These are phyloP conservation scores for Gastrolobium villosum DNA, from an alignment of 306 rosid genomes.

Conservation along the genomic window DNA sequence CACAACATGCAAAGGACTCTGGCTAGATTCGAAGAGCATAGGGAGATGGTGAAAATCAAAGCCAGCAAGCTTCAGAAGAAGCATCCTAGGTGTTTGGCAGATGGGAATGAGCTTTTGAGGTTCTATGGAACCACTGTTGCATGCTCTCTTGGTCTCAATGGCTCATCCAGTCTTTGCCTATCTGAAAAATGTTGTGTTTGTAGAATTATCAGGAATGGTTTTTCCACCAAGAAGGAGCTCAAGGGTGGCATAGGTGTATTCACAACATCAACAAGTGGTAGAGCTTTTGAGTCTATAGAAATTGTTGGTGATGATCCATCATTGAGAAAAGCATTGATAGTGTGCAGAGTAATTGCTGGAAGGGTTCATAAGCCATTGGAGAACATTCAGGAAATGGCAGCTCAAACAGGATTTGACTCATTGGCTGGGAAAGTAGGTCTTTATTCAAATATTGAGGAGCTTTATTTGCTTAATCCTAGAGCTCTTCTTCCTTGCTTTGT, in stretches of 20 bases:
- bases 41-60: slow-evolving; percentile 75
- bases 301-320: slow-evolving; percentile 29
- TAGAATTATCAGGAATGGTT: slow-evolving; percentile 75
- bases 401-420: slow-evolving; percentile 88
- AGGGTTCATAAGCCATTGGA: slow-evolving; percentile 92
- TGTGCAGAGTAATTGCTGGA: slow-evolving; percentile 97
- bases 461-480: slow-evolving; percentile 83
- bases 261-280: slow-evolving; percentile 82
- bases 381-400: slow-evolving; percentile 77
- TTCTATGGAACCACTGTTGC: slow-evolving; percentile 72
- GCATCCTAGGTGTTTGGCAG: slow-evolving; percentile 84
- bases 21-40: slow-evolving; percentile 75
- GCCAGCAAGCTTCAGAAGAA: slow-evolving; percentile 86
- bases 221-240: slow-evolving; percentile 72
- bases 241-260: slow-evolving; percentile 80
- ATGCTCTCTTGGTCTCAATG: slow-evolving; percentile 71
- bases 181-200: slow-evolving; percentile 75
- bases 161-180: slow-evolving; percentile 70
- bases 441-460: slow-evolving; percentile 91
- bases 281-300: slow-evolving; percentile 63
- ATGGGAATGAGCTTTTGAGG: slow-evolving; percentile 83
- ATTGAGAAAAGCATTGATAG: slow-evolving; percentile 74
- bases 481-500: slow-evolving; percentile 97
- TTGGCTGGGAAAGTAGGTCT: slow-evolving; percentile 91
- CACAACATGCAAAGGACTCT: slow-evolving; percentile 84